A percentile compares a stretch with the other conserved stretches of the same genome.
These are phyloP conservation scores for Asterella californica DNA, from an alignment of 225 moss, liverwort and hornwort genomes.

Conservation along the genomic window DNA sequence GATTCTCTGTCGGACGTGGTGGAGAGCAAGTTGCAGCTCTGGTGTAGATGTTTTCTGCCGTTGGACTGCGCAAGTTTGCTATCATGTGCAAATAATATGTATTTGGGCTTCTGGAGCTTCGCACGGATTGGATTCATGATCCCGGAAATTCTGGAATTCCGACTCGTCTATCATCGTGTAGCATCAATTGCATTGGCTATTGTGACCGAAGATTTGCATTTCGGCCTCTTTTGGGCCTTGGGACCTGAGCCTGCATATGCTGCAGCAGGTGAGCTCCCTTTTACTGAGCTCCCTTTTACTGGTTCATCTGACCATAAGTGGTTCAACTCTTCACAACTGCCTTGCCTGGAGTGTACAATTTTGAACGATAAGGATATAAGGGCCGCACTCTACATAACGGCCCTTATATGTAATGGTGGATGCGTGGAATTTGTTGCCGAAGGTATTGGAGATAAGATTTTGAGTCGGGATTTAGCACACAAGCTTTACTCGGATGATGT, in stretches of 20 bases:
- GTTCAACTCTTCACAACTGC: background rate
- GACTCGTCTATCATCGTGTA: background rate
- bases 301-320: background rate
- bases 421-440: background rate
- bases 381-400: background rate
- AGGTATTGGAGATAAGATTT: background rate
- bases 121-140: too few relatives aligned
- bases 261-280: background rate
- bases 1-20: background rate
- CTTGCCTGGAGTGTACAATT: background rate
- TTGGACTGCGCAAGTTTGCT: background rate
- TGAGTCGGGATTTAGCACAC: background rate
- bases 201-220: background rate
- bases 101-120: background rate
- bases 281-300: background rate
- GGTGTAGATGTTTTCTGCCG: background rate
- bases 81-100: background rate
- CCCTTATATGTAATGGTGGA: background rate
- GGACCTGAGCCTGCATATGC: background rate
- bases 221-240: background rate
- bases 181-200: background rate
- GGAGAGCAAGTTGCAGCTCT: slow-evolving; percentile 9
- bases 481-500: background rate
- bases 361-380: background rate
- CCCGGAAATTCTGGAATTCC: background rate